Evolutionary conservation across 345 rosid genomes (phyloP).

Genomic region (Streptanthus diversifolius): DNA sequence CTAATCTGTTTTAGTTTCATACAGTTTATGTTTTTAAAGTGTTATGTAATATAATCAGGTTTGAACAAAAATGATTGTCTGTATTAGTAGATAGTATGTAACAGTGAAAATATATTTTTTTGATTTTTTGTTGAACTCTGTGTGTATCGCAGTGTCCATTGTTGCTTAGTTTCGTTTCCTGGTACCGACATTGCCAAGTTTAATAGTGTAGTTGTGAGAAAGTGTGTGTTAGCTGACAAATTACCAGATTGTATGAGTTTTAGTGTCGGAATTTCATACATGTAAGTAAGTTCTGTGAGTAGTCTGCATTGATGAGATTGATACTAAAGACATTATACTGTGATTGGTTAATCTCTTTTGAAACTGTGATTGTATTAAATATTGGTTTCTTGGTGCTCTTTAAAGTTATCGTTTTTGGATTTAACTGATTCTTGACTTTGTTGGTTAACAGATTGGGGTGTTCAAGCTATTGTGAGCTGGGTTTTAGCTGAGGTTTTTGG

Average conservation of each 20-base stretch:
- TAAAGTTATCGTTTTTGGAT: not conserved
- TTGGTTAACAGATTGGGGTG: constrained; percentile 73
- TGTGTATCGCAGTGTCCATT: not conserved
- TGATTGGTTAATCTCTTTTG: too few species aligned
- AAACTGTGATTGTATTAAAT: not conserved
- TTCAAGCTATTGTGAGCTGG: constrained; percentile 89
- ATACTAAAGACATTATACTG: not conserved
- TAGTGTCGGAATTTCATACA: not conserved
- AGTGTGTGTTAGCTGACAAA: not conserved
- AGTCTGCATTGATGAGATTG: not conserved
- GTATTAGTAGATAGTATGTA: not conserved
- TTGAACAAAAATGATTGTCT: not conserved
- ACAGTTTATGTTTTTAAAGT: not conserved
- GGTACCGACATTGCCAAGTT: not conserved
- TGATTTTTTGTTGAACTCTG: not conserved
- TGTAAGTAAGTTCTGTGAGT: not conserved
- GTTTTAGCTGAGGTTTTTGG: constrained; percentile 61
- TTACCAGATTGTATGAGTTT: not conserved
- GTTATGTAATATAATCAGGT: not conserved
- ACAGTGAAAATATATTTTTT: not conserved
- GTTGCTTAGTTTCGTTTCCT: not conserved
- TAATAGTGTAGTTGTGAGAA: not conserved
- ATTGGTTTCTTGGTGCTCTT: not conserved
- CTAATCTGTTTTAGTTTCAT: not conserved
- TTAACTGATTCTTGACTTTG: not conserved